Evolutionary conservation across 2,329 filamentous ascomycete genomes (phyloP).

Genomic region (Verticillium klebahnii): DNA sequence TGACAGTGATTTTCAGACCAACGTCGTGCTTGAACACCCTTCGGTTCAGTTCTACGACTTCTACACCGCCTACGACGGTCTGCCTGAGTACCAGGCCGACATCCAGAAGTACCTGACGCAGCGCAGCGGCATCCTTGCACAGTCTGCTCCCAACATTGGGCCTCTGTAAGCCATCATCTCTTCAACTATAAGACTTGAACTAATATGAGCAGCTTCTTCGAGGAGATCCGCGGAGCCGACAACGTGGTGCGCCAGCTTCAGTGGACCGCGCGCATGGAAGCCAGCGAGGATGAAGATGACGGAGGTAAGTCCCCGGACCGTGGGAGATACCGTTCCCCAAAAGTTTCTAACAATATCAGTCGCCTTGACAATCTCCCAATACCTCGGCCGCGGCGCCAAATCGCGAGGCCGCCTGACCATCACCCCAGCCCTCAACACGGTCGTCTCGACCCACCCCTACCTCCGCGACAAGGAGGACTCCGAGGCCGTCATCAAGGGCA

Average conservation of each 20-base stretch:
- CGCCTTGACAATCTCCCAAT: conserved; percentile 51
- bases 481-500: conserved; percentile 58
- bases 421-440: conserved; percentile 50
- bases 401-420: conserved; percentile 60
- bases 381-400: conserved; percentile 60
- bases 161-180: conserved; percentile 37
- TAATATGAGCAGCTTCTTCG: conserved; percentile 37
- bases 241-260: conserved; percentile 60
- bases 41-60: conserved; percentile 58
- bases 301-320: conserved; percentile 19
- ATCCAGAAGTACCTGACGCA: conserved; percentile 37
- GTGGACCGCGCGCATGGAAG: conserved; percentile 62
- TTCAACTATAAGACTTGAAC: neutral
- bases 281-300: conserved; percentile 34
- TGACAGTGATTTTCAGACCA: conserved; percentile 28
- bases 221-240: conserved; percentile 52
- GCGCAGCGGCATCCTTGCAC: conserved; percentile 56
- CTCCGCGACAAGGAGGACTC: conserved; percentile 55
- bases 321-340: too few relatives aligned
- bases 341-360: conserved; percentile 21
- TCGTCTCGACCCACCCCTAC: conserved; percentile 56
- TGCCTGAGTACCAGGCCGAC: conserved; percentile 35
- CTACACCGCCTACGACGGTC: conserved; percentile 51
- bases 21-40: conserved; percentile 38
- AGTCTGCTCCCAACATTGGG: conserved; percentile 62